Evolutionary conservation across 768 basidiomycete species (phyloP), one percentile per base, ranked within the genome.

Genomic region (Pulveroboletus sp.): DNA sequence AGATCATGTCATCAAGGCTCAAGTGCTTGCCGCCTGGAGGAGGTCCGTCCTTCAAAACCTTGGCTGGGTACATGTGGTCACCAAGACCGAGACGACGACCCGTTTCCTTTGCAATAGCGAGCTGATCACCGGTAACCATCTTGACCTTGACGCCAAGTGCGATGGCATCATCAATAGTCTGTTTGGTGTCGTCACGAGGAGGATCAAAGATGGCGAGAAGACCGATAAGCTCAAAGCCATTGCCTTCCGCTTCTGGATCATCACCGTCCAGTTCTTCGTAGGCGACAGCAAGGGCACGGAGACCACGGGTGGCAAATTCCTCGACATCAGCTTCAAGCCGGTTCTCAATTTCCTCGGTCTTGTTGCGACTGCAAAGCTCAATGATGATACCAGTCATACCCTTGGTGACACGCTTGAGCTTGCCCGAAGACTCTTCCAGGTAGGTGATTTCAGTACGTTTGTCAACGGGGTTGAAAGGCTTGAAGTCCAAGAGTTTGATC

Each of bases 41-140:
- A 60, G 94, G 94, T 7, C 95, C 95, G 38, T 97, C 91, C 81
- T 97, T 95, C 67, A 98, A 82, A n/a, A 97, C 95, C 79, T 93
- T 97, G 47, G 94, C 90, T 36, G 95, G 86, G 77, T 97, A 97
- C 95, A 98, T 98, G 78, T 97, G 94, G 71, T 97, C 95, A 66
- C 95, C 95, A 52, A 98, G 78, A 59, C 95, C 94, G 41, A 98
- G 90, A 75, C 95, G 90, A 69, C 95, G 90, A 51, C 95, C 95
- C 53, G 95, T 97, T 72, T 98, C 95, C 81, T 98, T 98, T 32
- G 95, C 95, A 60, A 98, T 98, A 57, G 95, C 95, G 66, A 98
- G 91, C 76, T 98, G 95, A 69, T 98, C 95, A 78, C 95, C 95
- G n/a, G 95, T 98, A 52, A 97, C 95, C 95, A 98, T 98, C 87